Evolutionary conservation across 2,329 filamentous ascomycete species (phyloP).

Genomic region (Alternaria angustiovoidea): DNA sequence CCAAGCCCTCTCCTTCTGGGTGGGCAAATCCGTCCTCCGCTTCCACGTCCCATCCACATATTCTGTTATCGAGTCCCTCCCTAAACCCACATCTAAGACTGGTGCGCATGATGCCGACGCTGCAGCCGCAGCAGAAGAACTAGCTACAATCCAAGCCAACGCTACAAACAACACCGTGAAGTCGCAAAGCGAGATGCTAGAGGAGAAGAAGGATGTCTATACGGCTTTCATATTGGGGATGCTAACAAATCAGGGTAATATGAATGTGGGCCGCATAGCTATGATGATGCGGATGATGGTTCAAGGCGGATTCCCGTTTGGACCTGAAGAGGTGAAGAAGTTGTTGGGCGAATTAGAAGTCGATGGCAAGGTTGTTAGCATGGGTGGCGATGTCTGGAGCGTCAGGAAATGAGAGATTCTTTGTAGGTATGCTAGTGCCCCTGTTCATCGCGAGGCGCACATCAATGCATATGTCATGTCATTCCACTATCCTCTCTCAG

Average conservation of each 20-base stretch:
- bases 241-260: constrained; percentile 89
- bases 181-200: constrained; percentile 65
- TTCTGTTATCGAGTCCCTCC: constrained; percentile 67
- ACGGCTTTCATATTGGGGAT: constrained; percentile 94
- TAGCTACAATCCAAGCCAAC: constrained; percentile 47
- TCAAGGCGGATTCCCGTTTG: constrained; percentile 86
- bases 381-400: constrained; percentile 46
- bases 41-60: constrained; percentile 61
- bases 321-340: constrained; percentile 84
- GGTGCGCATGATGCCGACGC: constrained; percentile 38
- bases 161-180: constrained; percentile 60
- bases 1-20: constrained; percentile 75
- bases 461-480: not conserved
- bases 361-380: constrained; percentile 38
- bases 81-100: constrained; percentile 41
- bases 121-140: constrained; percentile 49
- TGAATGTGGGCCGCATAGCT: constrained; percentile 81
- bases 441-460: not conserved
- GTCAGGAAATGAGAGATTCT: constrained; percentile 32
- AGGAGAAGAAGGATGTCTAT: constrained; percentile 77
- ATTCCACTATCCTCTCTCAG: not conserved
- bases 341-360: constrained; percentile 76
- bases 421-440: not conserved
- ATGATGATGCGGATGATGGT: constrained; percentile 97
- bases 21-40: constrained; percentile 71